phyloP scores from a whole-genome alignment of 2,329 filamentous ascomycete species.

The Chrysoporthe austroafricana region DNA sequence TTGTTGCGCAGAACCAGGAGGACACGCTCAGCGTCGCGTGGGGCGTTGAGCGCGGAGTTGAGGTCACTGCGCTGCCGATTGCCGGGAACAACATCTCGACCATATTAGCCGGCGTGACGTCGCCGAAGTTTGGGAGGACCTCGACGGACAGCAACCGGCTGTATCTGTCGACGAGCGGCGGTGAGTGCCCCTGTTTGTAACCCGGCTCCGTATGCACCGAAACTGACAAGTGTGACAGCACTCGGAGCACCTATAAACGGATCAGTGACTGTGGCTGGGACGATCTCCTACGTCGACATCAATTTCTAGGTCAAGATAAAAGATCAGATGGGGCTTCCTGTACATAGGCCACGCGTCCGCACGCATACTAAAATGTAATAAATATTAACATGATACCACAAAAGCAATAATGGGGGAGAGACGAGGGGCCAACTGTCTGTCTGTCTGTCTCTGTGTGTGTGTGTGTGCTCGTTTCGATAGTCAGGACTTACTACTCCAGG shows the following conservation, averaged over 20 bases:
- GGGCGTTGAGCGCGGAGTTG: background rate
- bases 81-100: conserved; percentile 18
- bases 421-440: too few relatives aligned
- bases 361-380: background rate
- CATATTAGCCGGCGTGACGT: conserved; percentile 18
- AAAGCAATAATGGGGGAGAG: background rate
- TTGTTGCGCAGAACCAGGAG: conserved; percentile 18
- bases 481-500: background rate
- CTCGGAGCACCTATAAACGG: conserved; percentile 19
- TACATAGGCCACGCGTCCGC: background rate
- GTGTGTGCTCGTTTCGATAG: background rate
- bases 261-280: conserved; percentile 16
- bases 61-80: conserved; percentile 3
- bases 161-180: conserved; percentile 22
- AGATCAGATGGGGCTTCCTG: background rate
- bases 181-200: background rate
- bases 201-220: background rate
- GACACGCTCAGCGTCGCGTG: conserved; percentile 15
- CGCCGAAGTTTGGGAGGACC: conserved; percentile 22
- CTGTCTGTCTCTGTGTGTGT: background rate
- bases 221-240: background rate
- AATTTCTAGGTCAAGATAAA: background rate
- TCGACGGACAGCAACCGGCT: conserved; percentile 14
- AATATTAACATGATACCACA: conserved; percentile 1
- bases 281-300: conserved; percentile 19